Conservation (phyloP, 1,284 basidiomycete species). For the Pseudozyma flocculosa region DNA sequence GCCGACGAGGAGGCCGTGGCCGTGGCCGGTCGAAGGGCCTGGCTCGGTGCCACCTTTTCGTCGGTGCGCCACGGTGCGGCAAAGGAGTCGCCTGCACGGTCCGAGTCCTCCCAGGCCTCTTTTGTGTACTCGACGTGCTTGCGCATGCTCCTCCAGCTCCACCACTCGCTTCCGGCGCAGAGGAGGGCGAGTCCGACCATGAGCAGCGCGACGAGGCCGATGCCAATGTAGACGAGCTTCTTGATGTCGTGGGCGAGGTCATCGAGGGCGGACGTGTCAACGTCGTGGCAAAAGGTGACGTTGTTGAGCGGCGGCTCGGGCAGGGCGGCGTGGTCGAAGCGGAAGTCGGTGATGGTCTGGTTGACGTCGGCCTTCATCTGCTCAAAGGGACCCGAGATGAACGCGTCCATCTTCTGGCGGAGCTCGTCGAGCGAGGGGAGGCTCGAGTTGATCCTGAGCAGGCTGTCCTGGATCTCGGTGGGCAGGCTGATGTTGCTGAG, state of each 20-base stretch:
- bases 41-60: too few species aligned
- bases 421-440: conserved; percentile 78
- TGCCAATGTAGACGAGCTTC: conserved; percentile 13
- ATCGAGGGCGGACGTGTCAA: conserved; percentile 38
- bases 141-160: conserved; percentile 25
- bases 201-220: conserved; percentile 17
- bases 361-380: conserved; percentile 36
- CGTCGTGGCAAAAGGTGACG: conserved; percentile 32
- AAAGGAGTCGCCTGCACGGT: too few species aligned
- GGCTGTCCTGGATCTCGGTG: conserved; percentile 71
- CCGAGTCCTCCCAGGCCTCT: conserved; percentile 12
- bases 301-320: conserved; percentile 22
- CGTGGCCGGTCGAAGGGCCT: too few species aligned
- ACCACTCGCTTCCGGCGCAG: conserved; percentile 31
- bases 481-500: conserved; percentile 81
- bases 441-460: conserved; percentile 74
- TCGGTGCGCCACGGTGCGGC: too few species aligned
- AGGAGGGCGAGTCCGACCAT: conserved; percentile 22
- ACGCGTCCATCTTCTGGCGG: conserved; percentile 69
- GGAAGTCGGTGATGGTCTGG: conserved; percentile 23
- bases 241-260: conserved; percentile 24
- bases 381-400: conserved; percentile 45
- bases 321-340: conserved; percentile 30
- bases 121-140: conserved; percentile 23
- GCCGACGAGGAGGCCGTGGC: too few species aligned